Conservation (phyloP, 2,329 filamentous ascomycete species). For the Cladosporium phlei region DNA sequence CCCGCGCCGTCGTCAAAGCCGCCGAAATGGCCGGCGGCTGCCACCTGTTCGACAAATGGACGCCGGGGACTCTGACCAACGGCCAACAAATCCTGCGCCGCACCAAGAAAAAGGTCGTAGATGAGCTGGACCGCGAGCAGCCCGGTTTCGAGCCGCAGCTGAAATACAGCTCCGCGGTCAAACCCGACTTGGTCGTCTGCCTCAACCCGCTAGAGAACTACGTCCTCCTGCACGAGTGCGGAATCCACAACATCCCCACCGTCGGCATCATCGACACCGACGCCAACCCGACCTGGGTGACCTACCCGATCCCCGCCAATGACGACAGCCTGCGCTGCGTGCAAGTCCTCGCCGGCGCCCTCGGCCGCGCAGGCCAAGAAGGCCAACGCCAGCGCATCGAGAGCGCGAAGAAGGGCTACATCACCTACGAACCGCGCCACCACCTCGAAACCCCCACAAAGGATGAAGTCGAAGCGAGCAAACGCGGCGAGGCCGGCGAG, state of each 20-base stretch:
- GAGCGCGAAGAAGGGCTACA: slow-evolving; percentile 56
- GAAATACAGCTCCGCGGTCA: slow-evolving; percentile 59
- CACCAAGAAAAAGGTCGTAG: slow-evolving; percentile 67
- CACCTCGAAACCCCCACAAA: slow-evolving; percentile 24
- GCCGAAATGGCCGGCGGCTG: slow-evolving; percentile 73
- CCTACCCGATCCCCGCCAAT: slow-evolving; percentile 93
- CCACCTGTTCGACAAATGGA: slow-evolving; percentile 91
- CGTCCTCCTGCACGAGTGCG: slow-evolving; percentile 85
- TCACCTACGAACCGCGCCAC: slow-evolving; percentile 52
- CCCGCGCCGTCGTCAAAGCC: slow-evolving; percentile 72
- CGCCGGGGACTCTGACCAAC: slow-evolving; percentile 86
- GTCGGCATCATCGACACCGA: slow-evolving; percentile 95
- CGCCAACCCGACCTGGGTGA: slow-evolving; percentile 86
- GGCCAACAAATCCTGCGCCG: slow-evolving; percentile 77
- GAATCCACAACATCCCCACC: slow-evolving; percentile 79
- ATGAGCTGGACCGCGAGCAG: slow-evolving; percentile 64
- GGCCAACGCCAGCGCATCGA: slow-evolving; percentile 65
- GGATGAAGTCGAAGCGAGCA: slow-evolving; percentile 7
- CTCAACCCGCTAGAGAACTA: slow-evolving; percentile 92
- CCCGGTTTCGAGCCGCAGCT: slow-evolving; percentile 63
- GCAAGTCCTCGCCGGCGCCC: slow-evolving; percentile 74
- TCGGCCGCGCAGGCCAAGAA: slow-evolving; percentile 76
- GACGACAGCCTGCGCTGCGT: slow-evolving; percentile 88
- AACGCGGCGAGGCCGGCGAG: slow-evolving; percentile 1
- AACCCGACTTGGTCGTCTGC: slow-evolving; percentile 87